Conservation (phyloP, 1,139 yeast genomes). For the Pichia sp. region DNA sequence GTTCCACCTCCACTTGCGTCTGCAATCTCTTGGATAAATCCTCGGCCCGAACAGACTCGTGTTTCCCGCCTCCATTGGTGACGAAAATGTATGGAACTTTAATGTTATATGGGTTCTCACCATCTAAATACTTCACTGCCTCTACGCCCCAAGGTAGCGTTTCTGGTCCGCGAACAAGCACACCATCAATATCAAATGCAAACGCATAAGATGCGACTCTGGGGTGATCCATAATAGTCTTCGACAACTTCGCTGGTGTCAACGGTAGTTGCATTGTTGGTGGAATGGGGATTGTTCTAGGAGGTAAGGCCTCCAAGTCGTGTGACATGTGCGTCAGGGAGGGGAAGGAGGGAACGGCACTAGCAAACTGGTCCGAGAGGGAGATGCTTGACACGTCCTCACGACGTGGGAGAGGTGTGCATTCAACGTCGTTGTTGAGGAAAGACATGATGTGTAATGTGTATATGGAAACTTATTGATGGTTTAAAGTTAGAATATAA, state of each 20-base stretch:
- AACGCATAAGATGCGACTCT: constrained; percentile 79
- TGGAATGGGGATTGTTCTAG: no score
- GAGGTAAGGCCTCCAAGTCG: no score
- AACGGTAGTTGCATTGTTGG: no score
- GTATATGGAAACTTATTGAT: no score
- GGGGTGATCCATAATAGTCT: constrained; percentile 51
- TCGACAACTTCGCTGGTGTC: constrained; percentile 41
- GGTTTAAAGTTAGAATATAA: no score
- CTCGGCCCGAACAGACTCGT: constrained; percentile 62
- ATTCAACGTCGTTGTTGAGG: no score
- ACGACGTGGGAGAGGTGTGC: no score
- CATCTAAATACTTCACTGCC: constrained; percentile 64
- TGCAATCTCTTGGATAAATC: constrained; percentile 57
- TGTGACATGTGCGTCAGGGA: no score
- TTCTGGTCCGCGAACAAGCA: constrained; percentile 69
- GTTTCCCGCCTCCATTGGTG: constrained; percentile 86
- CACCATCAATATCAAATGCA: constrained; percentile 86
- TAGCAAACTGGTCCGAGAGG: no score
- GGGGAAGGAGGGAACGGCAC: no score
- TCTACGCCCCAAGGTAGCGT: constrained; percentile 71
- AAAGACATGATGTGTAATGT: no score
- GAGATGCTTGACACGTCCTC: no score
- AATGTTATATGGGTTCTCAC: constrained; percentile 70
- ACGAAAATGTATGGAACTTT: constrained; percentile 82
- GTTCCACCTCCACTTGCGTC: constrained; percentile 60